Evolutionary conservation across 371 early-diverging fungal genomes (phyloP), one percentile per base, ranked within the genome.

Genomic region (Mucor lusitanicus): DNA sequence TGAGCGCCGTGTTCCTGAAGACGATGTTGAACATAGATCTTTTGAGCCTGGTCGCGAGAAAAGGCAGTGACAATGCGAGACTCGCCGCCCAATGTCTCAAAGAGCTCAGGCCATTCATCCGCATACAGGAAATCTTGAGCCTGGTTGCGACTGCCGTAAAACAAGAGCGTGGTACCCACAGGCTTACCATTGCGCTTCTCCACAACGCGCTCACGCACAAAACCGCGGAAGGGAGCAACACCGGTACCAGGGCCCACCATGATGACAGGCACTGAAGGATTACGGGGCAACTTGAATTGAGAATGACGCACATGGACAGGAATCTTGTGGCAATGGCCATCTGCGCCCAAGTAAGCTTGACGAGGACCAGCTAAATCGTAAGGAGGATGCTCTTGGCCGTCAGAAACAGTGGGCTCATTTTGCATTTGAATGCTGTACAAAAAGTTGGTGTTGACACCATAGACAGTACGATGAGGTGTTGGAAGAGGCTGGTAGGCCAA

Each of bases 181-280:
- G 84, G 76, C 61, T 81, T 82, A 50, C 85, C 85, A 40, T 87
- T 74, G 59, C 82, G 77, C 54, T 81, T 87, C 65, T 82, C 82
- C 35, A 79, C 65, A 5, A 88, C 89, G 62, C 99, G 93, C 69
- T 99, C 98, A 67, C 91, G 91, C 0, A 97, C 78, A 77, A 99
- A 99, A 2, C 93, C 99, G 35, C 95, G 89, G 93, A 99, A 97
- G 27, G 99, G 99, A 6, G 99, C 99, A 23, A 99, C 94, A 44
- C 99, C 99, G 0, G 99, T 99, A 48, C 99, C 99, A 17, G 99
- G 98, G 1, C 99, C 98, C 33, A 99, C 82, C 98, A 99, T 97
- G 54, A 99, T 89, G 50, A 99, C 82, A 27, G 98, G 97, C 6
- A 88, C 77, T 13, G 82, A 67, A 25, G 87, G 78, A 72, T 95